Percentiles rank a stretch among this genome's conserved stretches.
phyloP scores from a whole-genome alignment of 371 early-diverging fungal genomes.

The Rozella allomycis region DNA sequence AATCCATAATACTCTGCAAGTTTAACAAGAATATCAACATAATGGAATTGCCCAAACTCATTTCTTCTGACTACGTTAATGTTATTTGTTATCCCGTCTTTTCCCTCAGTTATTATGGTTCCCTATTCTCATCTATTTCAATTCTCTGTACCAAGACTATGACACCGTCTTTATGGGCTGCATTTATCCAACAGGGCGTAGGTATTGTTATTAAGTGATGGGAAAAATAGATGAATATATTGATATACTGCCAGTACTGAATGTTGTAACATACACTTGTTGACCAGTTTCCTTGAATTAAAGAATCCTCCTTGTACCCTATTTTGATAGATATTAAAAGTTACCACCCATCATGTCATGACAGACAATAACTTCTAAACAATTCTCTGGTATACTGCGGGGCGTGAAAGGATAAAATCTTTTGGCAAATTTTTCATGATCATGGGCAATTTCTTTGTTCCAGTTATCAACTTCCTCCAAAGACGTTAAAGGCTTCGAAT shows the following conservation, averaged over 20 bases:
- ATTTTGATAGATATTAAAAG: no score
- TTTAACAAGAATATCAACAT: conserved; percentile 16
- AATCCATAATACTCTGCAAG: conserved; percentile 35
- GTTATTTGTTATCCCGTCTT: conserved; percentile 5
- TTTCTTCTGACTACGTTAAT: conserved; percentile 9
- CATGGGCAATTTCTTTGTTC: no score
- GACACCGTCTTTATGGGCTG: conserved; percentile 37
- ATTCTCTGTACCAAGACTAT: no score
- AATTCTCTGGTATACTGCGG: no score
- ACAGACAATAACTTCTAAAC: conserved; percentile 23
- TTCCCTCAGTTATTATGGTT: conserved; percentile 19
- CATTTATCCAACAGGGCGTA: conserved; percentile 35
- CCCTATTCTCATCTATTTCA: no score
- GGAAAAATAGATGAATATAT: conserved; percentile 17
- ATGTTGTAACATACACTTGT: conserved; percentile 14
- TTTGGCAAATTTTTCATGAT: no score
- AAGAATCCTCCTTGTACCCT: conserved; percentile 32
- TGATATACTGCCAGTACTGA: conserved; percentile 29
- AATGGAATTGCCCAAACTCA: conserved; percentile 5
- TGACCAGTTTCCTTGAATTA: conserved; percentile 16
- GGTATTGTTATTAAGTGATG: conserved; percentile 35
- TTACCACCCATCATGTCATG: conserved; percentile 44
- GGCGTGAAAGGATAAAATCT: no score
- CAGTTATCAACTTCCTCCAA: no score
- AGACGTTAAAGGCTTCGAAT: no score